Evolutionary conservation across 1,284 basidiomycete species (phyloP).

Genomic region (Gymnopus androsaceus): DNA sequence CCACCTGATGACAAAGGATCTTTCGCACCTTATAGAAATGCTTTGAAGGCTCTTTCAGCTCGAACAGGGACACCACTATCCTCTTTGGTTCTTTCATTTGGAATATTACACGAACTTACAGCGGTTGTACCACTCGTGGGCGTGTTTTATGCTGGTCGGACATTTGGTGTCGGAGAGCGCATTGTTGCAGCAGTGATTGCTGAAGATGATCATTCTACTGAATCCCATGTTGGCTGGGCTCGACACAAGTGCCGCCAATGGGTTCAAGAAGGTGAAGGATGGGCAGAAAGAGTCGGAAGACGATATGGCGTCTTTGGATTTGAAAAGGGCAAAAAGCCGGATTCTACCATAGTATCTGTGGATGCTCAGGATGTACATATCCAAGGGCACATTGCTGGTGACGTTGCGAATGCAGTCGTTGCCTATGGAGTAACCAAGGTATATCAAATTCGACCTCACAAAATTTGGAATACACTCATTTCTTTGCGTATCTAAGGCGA

Average conservation of each 20-base stretch:
- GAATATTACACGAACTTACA: slow-evolving; percentile 85
- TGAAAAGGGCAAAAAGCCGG: slow-evolving; percentile 49
- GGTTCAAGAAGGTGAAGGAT: slow-evolving; percentile 74
- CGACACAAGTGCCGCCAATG: slow-evolving; percentile 49
- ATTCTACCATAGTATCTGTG: slow-evolving; percentile 7
- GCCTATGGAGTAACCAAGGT: slow-evolving; percentile 89
- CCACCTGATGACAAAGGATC: slow-evolving; percentile 9
- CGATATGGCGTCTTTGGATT: slow-evolving; percentile 85
- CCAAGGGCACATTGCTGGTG: slow-evolving; percentile 52
- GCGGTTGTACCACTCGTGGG: slow-evolving; percentile 78
- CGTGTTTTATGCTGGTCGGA: slow-evolving; percentile 73
- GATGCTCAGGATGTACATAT: slow-evolving; percentile 1
- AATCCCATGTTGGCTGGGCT: slow-evolving; percentile 36
- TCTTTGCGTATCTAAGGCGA: slow-evolving; percentile 66
- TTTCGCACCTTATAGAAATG: slow-evolving; percentile 49
- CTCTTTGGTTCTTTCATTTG: slow-evolving; percentile 79
- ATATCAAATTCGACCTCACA: slow-evolving; percentile 19
- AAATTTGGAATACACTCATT: slow-evolving; percentile 9
- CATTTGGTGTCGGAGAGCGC: slow-evolving; percentile 71
- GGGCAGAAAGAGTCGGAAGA: slow-evolving; percentile 72
- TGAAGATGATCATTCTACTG: slow-evolving; percentile 11
- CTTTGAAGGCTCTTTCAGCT: slow-evolving; percentile 56
- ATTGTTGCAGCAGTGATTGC: slow-evolving; percentile 48
- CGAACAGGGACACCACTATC: slow-evolving; percentile 74
- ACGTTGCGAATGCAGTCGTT: slow-evolving; percentile 76